Base-by-base conservation (phyloP, 139 green algal genomes). In the Asterochloris erici region DNA sequence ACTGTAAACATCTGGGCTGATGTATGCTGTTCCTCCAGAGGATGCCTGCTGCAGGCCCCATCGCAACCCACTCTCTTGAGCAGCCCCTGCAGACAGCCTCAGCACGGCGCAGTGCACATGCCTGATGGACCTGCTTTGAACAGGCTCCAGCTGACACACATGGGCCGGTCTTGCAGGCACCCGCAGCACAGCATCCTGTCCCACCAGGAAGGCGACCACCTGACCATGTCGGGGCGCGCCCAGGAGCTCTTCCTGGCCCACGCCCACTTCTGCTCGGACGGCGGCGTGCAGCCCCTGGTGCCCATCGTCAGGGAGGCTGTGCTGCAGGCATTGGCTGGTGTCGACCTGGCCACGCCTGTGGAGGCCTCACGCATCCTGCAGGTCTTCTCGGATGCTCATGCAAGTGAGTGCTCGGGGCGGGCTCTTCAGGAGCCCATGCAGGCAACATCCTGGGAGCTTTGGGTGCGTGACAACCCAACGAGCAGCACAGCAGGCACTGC, bases 201-300 rank as follows among this genome's bases (percentile, higher is more conserved):
- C 84, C 66, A 74, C 68, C 66, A 68, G 84, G 76, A 90, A 83
- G 12, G 61, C 71, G 27, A 69, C 78, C 38, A 54, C 38, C 74
- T 86, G 17, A 66, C 63, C 19, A 68, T 83, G 68, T 73, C 29
- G 17, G 60, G 70, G 29, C 17, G 83, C 14, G 77, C 87, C 4
- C 89, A 91, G 70, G 83, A 90, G 76, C 69, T 77, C 38, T 92
- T 92, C 68, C 71, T 92, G 74, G 88, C 85, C 0, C 86, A 86
- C 54, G 83, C 89, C 0, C 87, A 91, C 70, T 87, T 84, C 79
- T 91, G 77, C 73, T 82, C 21, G 84, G 85, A 81, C 63, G 84
- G 74, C 78, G 87, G 26, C 17, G 71, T 38, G 64, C 28, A 16
- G 69, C 27, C 29, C 27, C 86, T 76, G 27, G 88, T 74, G 64